Conservation (phyloP, 176 grass and related monocot genomes). For the Bromus sterilis region DNA sequence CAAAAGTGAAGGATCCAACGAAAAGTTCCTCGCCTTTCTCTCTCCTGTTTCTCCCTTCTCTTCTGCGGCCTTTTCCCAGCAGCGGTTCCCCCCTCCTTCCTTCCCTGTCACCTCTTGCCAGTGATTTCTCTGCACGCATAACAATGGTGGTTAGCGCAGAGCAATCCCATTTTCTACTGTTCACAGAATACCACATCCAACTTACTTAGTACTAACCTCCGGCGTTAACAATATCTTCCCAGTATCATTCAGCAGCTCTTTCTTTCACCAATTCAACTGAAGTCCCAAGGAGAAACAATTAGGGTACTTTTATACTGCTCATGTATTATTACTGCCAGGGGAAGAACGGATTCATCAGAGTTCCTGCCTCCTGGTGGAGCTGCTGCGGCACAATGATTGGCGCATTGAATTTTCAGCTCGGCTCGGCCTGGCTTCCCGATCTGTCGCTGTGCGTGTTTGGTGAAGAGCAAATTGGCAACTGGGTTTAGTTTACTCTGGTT, state of each 20-base stretch:
- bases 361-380: neutral
- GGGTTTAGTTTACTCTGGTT: constrained; percentile 2
- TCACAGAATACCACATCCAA: constrained; percentile 5
- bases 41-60: constrained; percentile 30
- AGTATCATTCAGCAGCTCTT: neutral
- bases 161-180: constrained; percentile 27
- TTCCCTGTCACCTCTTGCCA: neutral
- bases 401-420: constrained; percentile 21
- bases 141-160: constrained; percentile 1
- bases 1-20: constrained; percentile 42
- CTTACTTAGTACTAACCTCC: constrained; percentile 1
- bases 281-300: neutral
- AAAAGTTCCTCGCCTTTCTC: constrained; percentile 32
- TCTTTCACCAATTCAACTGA: neutral
- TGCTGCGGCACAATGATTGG: constrained; percentile 38
- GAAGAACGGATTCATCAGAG: constrained; percentile 10
- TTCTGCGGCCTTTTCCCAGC: constrained; percentile 29
- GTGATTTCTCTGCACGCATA: neutral
- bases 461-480: constrained; percentile 20
- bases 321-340: neutral
- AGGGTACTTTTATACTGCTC: neutral
- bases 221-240: neutral
- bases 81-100: neutral
- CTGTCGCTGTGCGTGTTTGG: neutral
- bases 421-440: neutral